phyloP scores from a whole-genome alignment of 352 stramenopile species.

The Albugo laibachii region DNA sequence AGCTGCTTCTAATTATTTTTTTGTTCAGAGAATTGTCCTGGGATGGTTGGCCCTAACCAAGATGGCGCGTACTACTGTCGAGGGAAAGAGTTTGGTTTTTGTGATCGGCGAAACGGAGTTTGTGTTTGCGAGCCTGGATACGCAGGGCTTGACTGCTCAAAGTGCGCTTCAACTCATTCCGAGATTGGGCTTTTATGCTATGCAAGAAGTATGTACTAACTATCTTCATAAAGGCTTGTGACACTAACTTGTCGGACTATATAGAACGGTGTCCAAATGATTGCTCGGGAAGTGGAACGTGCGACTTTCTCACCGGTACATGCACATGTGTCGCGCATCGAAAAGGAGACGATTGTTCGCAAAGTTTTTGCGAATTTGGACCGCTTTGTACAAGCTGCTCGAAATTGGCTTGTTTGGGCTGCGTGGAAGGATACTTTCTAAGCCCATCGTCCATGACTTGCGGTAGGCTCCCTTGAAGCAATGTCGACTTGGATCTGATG shows the following conservation, averaged over 20 bases:
- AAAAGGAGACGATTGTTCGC: slow-evolving; percentile 62
- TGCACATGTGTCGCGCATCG: slow-evolving; percentile 63
- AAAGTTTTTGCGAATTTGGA: slow-evolving; percentile 53
- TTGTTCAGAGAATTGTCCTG: slow-evolving; percentile 35
- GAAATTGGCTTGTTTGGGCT: slow-evolving; percentile 53
- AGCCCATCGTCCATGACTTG: slow-evolving; percentile 42
- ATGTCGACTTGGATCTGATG: not conserved
- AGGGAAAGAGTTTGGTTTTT: slow-evolving; percentile 84
- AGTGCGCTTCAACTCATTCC: slow-evolving; percentile 80
- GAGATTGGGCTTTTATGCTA: slow-evolving; percentile 69
- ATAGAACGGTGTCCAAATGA: slow-evolving; percentile 72
- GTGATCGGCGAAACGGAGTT: slow-evolving; percentile 80
- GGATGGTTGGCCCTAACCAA: slow-evolving; percentile 73
- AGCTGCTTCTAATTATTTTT: too few species aligned
- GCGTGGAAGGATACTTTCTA: slow-evolving; percentile 75
- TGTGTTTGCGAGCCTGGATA: slow-evolving; percentile 92
- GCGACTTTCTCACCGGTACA: slow-evolving; percentile 75
- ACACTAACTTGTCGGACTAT: not conserved
- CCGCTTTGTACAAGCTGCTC: slow-evolving; percentile 78
- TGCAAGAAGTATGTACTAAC: slow-evolving; percentile 46
- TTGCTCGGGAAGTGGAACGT: slow-evolving; percentile 72
- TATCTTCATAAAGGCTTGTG: not conserved
- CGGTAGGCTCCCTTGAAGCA: slow-evolving; percentile 12
- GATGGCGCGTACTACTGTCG: slow-evolving; percentile 85
- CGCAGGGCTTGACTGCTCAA: slow-evolving; percentile 73